Evolutionary conservation across 306 rosid species (phyloP).

Genomic region (Sicyos edulis): DNA sequence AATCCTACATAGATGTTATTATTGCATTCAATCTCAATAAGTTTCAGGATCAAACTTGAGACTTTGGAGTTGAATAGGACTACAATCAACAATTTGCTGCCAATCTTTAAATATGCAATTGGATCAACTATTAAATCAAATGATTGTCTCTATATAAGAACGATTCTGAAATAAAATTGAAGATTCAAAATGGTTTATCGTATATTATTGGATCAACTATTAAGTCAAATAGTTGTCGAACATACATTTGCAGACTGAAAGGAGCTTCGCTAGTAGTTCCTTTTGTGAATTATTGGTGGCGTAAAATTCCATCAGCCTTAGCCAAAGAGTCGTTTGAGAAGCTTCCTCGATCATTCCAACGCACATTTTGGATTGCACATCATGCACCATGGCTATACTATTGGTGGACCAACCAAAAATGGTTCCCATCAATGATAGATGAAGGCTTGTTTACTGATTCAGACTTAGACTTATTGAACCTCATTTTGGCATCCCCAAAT

Average conservation of each 20-base stretch:
- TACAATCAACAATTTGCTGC: too few species aligned
- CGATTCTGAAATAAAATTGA: too few species aligned
- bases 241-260: slow-evolving; percentile 34
- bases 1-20: too few species aligned
- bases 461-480: slow-evolving; percentile 41
- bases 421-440: slow-evolving; percentile 45
- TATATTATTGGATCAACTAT: too few species aligned
- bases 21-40: too few species aligned
- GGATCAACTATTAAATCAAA: too few species aligned
- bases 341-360: slow-evolving; percentile 31
- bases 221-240: too few species aligned
- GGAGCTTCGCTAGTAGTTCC: slow-evolving; percentile 76
- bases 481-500: slow-evolving; percentile 22
- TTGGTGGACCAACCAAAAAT: slow-evolving; percentile 76
- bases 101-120: too few species aligned
- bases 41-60: too few species aligned
- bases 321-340: slow-evolving; percentile 25
- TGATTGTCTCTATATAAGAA: too few species aligned
- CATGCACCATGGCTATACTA: slow-evolving; percentile 59
- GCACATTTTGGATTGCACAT: slow-evolving; percentile 53
- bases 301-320: slow-evolving; percentile 35
- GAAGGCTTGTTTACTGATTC: slow-evolving; percentile 19
- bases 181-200: too few species aligned
- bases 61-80: too few species aligned
- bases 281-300: slow-evolving; percentile 68